phyloP scores from a whole-genome alignment of 1,139 yeast species.

The Geotrichum armillariae region DNA sequence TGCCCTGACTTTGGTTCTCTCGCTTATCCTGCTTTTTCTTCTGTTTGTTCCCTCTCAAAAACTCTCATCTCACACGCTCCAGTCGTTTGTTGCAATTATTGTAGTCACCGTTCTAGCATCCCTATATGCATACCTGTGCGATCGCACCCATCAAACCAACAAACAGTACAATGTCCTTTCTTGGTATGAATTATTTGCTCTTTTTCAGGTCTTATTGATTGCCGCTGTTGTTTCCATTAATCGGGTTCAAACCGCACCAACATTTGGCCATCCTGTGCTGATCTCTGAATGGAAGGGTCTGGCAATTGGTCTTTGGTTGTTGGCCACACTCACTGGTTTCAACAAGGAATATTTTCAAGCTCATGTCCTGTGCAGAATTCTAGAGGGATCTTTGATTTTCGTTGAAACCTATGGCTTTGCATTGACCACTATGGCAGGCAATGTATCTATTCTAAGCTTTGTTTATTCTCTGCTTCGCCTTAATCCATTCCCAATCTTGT shows the following conservation, averaged over 20 bases:
- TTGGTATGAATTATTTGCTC: conserved; percentile 9
- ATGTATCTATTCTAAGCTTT: neutral
- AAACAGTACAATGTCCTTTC: conserved; percentile 13
- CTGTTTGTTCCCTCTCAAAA: neutral
- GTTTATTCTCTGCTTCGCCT: conserved; percentile 2
- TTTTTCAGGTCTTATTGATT: conserved; percentile 10
- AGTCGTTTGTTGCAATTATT: conserved; percentile 1
- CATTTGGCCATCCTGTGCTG: neutral
- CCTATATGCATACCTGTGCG: conserved; percentile 17
- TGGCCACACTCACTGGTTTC: conserved; percentile 9
- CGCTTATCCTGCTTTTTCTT: neutral
- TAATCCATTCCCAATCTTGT: neutral
- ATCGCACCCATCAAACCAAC: conserved; percentile 18
- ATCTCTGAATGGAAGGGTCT: conserved; percentile 16
- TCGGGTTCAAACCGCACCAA: neutral
- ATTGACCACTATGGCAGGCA: conserved; percentile 1
- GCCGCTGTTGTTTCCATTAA: neutral
- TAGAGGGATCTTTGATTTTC: conserved; percentile 4
- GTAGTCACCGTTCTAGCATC: conserved; percentile 9
- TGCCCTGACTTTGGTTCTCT: neutral
- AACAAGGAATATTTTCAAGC: neutral
- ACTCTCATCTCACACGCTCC: neutral
- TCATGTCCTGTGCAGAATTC: neutral
- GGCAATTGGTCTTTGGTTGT: conserved; percentile 5
- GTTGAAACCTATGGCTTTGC: conserved; percentile 3